A percentile compares a stretch with the other conserved stretches of the same genome.
Evolutionary conservation across 1,284 basidiomycete genomes (phyloP).

Genomic region (Apiotrichum siamense): DNA sequence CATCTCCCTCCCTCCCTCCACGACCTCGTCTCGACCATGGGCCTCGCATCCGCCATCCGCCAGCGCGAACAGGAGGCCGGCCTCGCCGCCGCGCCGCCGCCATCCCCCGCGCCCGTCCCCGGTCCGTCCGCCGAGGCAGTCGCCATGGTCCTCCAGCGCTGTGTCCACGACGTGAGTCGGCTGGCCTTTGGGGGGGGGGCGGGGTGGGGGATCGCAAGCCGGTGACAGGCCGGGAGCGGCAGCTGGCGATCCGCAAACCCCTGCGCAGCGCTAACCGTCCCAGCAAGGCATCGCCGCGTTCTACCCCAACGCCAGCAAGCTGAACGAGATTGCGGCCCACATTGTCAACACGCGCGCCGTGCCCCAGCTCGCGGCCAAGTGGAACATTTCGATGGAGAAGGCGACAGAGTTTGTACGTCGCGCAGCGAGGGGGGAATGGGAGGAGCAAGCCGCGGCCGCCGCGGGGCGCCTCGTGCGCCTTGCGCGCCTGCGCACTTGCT

Average conservation of each 20-base stretch:
- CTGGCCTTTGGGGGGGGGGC: no score
- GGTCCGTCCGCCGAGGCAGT: background rate
- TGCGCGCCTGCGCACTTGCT: no score
- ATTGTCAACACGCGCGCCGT: slow-evolving; percentile 45
- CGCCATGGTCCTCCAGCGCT: slow-evolving; percentile 27
- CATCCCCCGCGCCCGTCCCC: background rate
- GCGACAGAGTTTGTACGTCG: slow-evolving; percentile 36
- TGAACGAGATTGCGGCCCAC: slow-evolving; percentile 46
- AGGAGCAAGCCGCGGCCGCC: background rate
- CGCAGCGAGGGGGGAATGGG: no score
- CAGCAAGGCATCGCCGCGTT: slow-evolving; percentile 48
- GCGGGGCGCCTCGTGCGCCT: no score
- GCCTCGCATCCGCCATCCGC: no score
- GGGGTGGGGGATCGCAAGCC: no score
- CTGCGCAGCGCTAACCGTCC: slow-evolving; percentile 2
- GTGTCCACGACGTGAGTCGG: slow-evolving; percentile 45
- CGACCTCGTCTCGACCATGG: no score
- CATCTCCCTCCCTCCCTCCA: no score
- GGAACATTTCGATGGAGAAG: slow-evolving; percentile 48
- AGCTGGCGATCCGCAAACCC: no score
- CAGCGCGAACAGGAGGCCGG: no score
- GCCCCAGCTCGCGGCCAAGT: slow-evolving; percentile 43
- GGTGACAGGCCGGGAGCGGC: no score
- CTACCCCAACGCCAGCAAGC: slow-evolving; percentile 46
- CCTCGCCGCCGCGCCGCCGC: background rate